Evolutionary conservation across 202 grass and related monocot genomes (phyloP).

Genomic region (Panicum hallii): DNA sequence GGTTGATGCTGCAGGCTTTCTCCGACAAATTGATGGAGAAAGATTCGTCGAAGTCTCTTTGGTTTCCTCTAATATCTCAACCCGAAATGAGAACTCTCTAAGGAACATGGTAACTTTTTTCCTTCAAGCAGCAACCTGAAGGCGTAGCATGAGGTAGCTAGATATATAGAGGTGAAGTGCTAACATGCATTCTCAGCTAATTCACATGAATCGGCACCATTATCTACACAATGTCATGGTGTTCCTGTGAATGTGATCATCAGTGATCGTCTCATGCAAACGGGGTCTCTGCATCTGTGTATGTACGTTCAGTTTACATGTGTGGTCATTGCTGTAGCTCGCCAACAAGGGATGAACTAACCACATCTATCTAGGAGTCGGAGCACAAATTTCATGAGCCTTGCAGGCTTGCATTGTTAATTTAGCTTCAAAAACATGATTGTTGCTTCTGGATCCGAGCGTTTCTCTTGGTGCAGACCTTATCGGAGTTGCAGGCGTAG

Average conservation of each 20-base stretch:
- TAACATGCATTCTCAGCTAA: not conserved
- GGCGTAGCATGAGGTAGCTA: not conserved
- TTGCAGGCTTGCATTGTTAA: not conserved
- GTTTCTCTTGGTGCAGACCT: too few species aligned
- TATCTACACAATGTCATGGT: not conserved
- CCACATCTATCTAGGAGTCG: too few species aligned
- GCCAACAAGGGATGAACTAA: not conserved
- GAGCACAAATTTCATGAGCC: not conserved
- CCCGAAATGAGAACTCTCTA: not conserved
- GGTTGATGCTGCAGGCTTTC: not conserved
- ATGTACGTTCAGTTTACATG: not conserved
- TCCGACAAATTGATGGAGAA: not conserved
- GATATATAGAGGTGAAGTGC: not conserved
- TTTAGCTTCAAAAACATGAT: not conserved
- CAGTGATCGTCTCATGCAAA: not conserved
- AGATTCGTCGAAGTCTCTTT: not conserved
- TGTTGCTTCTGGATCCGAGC: not conserved
- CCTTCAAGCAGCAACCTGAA: not conserved
- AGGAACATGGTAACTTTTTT: not conserved
- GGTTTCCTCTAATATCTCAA: not conserved
- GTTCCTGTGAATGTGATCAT: not conserved
- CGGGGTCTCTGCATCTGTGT: not conserved
- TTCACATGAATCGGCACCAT: not conserved
- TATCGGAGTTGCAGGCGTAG: too few species aligned
- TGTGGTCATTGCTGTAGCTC: not conserved